These are phyloP conservation scores for Letharia lupina DNA, from an alignment of 495 filamentous ascomycete genomes.

Conservation along the genomic window DNA sequence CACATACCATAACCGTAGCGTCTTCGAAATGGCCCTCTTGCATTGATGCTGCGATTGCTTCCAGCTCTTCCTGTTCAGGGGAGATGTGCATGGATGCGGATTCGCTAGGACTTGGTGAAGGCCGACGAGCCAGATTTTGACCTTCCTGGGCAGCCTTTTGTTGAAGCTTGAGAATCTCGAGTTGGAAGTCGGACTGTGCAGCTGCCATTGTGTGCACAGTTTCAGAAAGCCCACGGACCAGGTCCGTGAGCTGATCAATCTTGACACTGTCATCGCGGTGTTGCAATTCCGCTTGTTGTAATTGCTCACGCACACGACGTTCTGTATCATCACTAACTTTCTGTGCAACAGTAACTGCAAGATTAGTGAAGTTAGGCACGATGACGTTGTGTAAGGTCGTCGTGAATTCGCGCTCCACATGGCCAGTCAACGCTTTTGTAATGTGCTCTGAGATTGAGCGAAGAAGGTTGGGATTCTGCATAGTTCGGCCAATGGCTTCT, in stretches of 20 bases:
- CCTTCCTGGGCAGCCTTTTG: slow-evolving; percentile 32
- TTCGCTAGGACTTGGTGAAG: slow-evolving; percentile 24
- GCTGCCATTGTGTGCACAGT: slow-evolving; percentile 64
- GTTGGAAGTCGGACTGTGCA: slow-evolving; percentile 55
- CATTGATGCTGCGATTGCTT: slow-evolving; percentile 58
- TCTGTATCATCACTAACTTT: slow-evolving; percentile 60
- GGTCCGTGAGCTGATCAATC: slow-evolving; percentile 70
- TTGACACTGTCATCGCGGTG: slow-evolving; percentile 63
- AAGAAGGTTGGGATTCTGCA: slow-evolving; percentile 62
- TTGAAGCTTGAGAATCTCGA: slow-evolving; percentile 50
- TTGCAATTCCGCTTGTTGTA: slow-evolving; percentile 58
- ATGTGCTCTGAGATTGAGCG: slow-evolving; percentile 64
- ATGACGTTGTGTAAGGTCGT: slow-evolving; percentile 53
- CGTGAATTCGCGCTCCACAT: slow-evolving; percentile 59
- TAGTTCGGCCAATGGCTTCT: slow-evolving; percentile 46
- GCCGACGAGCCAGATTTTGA: slow-evolving; percentile 17
- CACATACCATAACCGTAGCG: slow-evolving; percentile 53
- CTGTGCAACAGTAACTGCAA: slow-evolving; percentile 49
- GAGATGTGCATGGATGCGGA: slow-evolving; percentile 27
- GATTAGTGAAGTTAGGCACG: slow-evolving; percentile 54
- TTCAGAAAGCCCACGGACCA: slow-evolving; percentile 62
- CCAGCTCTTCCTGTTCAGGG: slow-evolving; percentile 57
- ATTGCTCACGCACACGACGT: slow-evolving; percentile 50
- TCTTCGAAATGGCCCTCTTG: slow-evolving; percentile 59
- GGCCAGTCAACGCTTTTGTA: slow-evolving; percentile 51